Evolutionary conservation across 1,284 basidiomycete genomes (phyloP).

Genomic region (Papiliotrema laurentii): DNA sequence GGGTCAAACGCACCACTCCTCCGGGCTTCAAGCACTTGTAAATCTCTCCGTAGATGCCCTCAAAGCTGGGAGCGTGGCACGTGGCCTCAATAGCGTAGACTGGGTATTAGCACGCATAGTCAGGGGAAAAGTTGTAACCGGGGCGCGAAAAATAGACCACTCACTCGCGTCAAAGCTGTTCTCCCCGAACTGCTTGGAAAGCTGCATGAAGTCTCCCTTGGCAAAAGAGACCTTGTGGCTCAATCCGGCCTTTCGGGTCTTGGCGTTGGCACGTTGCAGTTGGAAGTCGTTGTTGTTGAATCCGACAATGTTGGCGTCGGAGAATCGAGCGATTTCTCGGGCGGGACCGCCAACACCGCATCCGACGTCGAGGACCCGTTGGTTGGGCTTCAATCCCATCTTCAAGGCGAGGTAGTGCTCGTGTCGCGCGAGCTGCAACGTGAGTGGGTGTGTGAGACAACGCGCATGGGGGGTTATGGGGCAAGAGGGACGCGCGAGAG

Average conservation of each 20-base stretch:
- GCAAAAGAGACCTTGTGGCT: conserved; percentile 73
- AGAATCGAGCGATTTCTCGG: conserved; percentile 87
- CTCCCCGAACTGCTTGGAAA: conserved; percentile 86
- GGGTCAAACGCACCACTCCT: conserved; percentile 65
- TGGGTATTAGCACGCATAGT: conserved; percentile 30
- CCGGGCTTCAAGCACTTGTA: conserved; percentile 94
- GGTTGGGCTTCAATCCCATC: conserved; percentile 76
- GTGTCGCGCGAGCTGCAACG: conserved; percentile 77
- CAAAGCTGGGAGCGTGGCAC: conserved; percentile 90
- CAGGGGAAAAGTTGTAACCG: neutral
- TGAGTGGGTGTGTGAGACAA: neutral
- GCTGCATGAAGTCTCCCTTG: conserved; percentile 95
- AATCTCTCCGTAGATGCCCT: conserved; percentile 93
- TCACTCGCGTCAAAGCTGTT: conserved; percentile 89
- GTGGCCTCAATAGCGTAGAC: conserved; percentile 99
- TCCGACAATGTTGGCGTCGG: conserved; percentile 80
- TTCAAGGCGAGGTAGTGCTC: conserved; percentile 94
- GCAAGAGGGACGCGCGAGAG: too few species aligned
- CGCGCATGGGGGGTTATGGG: too few species aligned
- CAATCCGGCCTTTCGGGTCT: conserved; percentile 75
- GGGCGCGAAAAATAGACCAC: conserved; percentile 33
- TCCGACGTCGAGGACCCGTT: conserved; percentile 96
- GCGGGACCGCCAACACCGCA: conserved; percentile 98
- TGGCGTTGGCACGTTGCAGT: conserved; percentile 74
- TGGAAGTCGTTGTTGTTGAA: conserved; percentile 98